Base-by-base conservation (phyloP, 169 alveolate species). In the Cryptosporidium parvum region DNA sequence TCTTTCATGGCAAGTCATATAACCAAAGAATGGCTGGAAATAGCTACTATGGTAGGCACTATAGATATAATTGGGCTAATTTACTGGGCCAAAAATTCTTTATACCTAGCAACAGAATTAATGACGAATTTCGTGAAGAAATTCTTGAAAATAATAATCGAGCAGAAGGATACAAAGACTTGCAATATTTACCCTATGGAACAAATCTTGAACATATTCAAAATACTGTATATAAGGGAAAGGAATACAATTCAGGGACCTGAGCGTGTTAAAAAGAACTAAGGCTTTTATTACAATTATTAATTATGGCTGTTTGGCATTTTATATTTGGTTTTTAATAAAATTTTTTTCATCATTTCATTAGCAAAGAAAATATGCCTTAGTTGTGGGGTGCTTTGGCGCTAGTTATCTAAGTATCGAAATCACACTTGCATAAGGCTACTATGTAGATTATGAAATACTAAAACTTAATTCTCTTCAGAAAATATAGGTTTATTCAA, bases 1-100 rank as follows among this genome's bases (percentile, higher is more conserved):
- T 65, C 59, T 16, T 35, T 1, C 23, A 51, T 42, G 62, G 53
- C n/a, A 80, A 80, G 70, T 59, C 89, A 29, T 65, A 62, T 48
- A 44, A 42, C 9, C 89, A 80, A 21, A 59, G 80, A 21, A 80
- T 39, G 72, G 89, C 89, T 59, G 42, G 73, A 44, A 61, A 37
- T 23, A 62, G 18, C 16, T 45, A 70, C 5, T 70, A 26, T 16
- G 29, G 29, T 26, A 9, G n/a, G 18, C 33, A 18, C n/a, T 31
- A 73, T 59, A 80, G 89, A 59, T 80, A 42, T 31, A 65, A 80
- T n/a, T 80, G 89, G 89, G 89, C 89, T 12, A 67, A 48, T 23
- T 44, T 65, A 23, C 29, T 80, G 8, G 89, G 69, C 45, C 37
- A 65, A 21, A 80, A 62, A 48, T 39, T 61, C 33, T 80, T 80